Base-by-base conservation (phyloP, 345 rosid genomes). In the Salix udensis region DNA sequence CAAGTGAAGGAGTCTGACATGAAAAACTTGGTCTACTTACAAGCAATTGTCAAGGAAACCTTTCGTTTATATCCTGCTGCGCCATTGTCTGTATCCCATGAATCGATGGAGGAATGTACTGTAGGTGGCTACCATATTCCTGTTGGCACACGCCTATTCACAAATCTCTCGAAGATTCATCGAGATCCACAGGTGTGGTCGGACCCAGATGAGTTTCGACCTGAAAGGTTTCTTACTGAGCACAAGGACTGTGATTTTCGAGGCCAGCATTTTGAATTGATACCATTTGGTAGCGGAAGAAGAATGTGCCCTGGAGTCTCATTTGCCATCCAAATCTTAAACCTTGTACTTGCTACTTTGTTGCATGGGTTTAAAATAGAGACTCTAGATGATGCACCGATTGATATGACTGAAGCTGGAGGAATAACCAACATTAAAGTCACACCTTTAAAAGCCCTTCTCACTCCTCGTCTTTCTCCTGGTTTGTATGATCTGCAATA, bases 11-110 rank as follows among this genome's bases (percentile, higher is more conserved):
- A 80, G 39, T 76, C 82, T 18, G 88, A 85, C 70, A 5, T 61
- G 2, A 30, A 40, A 21, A 78, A 75, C 15, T 66, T 85, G 26
- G 75, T 44, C 12, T 85, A 82, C 67, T 75, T 85, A 19, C 82
- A 76, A 73, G 82, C 82, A 3, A 40, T 78, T 4, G 4, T 81
- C 5, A 81, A 81, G 44, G 87, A 84, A 73, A 21, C 87, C 0
- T 13, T 81, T 3, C 62, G 84, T 5, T 36, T 84, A 7, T 81
- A 77, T 65, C 80, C 80, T 0, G 34, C 80, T 0, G 76, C 15
- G 1, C 70, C 77, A 7, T 60, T 65, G 12, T 24, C 55, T 6
- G 0, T 42, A 26, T 70, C 76, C 2, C 74, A 50, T 23, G 70
- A 61, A 60, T 68, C 66, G n/a, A 19, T 24, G 31, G 78, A 74